Percentiles rank a stretch among this genome's conserved stretches.
phyloP scores from a whole-genome alignment of 2,329 filamentous ascomycete species.

The Curvularia sp. region DNA sequence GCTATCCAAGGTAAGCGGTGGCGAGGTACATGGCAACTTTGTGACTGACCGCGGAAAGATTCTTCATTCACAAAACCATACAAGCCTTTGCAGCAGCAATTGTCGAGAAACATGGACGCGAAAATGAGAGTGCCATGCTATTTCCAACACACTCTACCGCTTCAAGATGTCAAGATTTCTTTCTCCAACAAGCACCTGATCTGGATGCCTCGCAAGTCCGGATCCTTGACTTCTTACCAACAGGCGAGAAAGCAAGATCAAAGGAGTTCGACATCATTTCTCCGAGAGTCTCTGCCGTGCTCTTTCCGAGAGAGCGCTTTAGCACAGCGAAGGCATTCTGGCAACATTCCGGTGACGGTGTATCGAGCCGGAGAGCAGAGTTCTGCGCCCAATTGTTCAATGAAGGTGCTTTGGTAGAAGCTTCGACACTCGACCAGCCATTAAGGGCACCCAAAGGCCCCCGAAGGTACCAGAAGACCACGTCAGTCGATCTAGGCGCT shows the following conservation, averaged over 20 bases:
- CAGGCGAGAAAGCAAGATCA: constrained; percentile 61
- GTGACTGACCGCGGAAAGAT: constrained; percentile 60
- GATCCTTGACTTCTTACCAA: constrained; percentile 69
- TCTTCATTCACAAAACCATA: constrained; percentile 90
- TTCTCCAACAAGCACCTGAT: constrained; percentile 66
- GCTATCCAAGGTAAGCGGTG: constrained; percentile 77
- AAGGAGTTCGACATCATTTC: constrained; percentile 55
- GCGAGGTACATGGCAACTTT: background rate
- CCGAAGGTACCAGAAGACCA: constrained; percentile 75
- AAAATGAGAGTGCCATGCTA: constrained; percentile 75
- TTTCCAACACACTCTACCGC: constrained; percentile 78
- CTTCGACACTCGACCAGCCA: constrained; percentile 48
- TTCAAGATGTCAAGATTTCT: constrained; percentile 76
- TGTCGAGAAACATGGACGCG: constrained; percentile 66
- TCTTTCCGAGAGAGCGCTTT: constrained; percentile 73
- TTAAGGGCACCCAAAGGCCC: constrained; percentile 71
- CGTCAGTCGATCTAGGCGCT: constrained; percentile 57
- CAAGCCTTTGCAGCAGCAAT: constrained; percentile 75
- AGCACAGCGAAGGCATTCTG: constrained; percentile 89
- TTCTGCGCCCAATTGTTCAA: constrained; percentile 81
- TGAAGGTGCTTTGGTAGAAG: constrained; percentile 69
- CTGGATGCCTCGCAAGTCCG: constrained; percentile 59
- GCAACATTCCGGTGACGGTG: constrained; percentile 93
- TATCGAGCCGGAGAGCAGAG: constrained; percentile 89
- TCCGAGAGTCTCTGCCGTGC: constrained; percentile 61